phyloP scores from a whole-genome alignment of 306 rosid genomes.

The Pterocarpus santalinus region DNA sequence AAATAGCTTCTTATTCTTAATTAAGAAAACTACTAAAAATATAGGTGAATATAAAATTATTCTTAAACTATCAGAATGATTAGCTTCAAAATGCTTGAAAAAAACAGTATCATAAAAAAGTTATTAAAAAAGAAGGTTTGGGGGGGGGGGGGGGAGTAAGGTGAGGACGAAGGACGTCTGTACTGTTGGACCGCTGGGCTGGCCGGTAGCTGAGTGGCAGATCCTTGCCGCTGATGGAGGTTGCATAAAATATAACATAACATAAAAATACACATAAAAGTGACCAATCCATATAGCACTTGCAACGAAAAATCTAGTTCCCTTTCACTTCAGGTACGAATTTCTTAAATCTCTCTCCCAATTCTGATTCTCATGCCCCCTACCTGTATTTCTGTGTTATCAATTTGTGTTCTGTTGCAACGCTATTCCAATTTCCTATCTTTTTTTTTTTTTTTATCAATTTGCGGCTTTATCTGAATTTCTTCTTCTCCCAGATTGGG shows the following conservation, averaged over 20 bases:
- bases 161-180: neutral
- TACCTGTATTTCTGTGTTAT: neutral
- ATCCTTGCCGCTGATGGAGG: slow-evolving; percentile 3
- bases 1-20: too few species aligned
- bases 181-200: slow-evolving; percentile 33
- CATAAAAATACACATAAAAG: neutral
- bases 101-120: neutral
- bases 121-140: neutral
- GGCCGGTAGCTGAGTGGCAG: neutral
- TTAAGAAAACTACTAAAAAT: too few species aligned
- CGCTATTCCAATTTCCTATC: neutral
- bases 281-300: neutral
- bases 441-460: neutral
- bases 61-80: too few species aligned
- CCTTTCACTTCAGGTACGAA: slow-evolving; percentile 24
- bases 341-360: neutral
- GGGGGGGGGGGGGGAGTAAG: neutral
- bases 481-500: neutral
- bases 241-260: neutral
- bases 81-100: too few species aligned
- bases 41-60: too few species aligned
- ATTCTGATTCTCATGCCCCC: neutral
- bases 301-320: neutral
- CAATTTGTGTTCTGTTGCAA: neutral
- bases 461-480: neutral